Conservation (phyloP, 441 rosid species). For the Metrosideros polymorpha region DNA sequence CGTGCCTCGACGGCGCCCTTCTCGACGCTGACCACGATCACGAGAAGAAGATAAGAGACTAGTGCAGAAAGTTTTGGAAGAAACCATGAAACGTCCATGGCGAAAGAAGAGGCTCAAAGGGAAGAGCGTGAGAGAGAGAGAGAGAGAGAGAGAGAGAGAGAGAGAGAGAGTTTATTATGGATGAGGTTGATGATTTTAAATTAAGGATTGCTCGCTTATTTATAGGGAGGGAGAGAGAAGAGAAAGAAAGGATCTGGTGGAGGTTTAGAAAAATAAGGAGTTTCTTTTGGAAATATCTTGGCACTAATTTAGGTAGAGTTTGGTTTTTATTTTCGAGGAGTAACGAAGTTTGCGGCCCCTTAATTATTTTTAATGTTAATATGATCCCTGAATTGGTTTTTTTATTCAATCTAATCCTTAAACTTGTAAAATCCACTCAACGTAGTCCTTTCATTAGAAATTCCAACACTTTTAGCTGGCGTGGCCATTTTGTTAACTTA, state of each 20-base stretch:
- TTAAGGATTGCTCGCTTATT: neutral
- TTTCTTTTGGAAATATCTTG: neutral
- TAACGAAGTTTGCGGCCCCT: too few species aligned
- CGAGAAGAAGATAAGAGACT: neutral
- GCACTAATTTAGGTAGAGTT: neutral
- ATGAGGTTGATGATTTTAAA: neutral
- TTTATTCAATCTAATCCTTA: neutral
- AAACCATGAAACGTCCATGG: neutral
- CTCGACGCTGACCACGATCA: neutral
- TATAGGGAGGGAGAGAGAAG: neutral
- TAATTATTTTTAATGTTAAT: neutral
- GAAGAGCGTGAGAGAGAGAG: neutral
- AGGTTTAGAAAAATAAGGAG: neutral
- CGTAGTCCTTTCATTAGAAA: neutral
- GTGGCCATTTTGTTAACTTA: neutral
- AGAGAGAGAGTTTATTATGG: neutral
- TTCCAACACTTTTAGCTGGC: neutral
- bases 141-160: neutral
- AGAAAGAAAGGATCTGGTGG: neutral
- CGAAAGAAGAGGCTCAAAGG: neutral
- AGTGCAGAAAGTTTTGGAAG: neutral
- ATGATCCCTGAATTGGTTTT: accelerated
- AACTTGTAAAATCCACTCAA: neutral
- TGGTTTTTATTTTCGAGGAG: neutral
- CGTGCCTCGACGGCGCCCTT: neutral